Base-by-base conservation (phyloP, 495 filamentous ascomycete species). In the Penicillium cataractarum region DNA sequence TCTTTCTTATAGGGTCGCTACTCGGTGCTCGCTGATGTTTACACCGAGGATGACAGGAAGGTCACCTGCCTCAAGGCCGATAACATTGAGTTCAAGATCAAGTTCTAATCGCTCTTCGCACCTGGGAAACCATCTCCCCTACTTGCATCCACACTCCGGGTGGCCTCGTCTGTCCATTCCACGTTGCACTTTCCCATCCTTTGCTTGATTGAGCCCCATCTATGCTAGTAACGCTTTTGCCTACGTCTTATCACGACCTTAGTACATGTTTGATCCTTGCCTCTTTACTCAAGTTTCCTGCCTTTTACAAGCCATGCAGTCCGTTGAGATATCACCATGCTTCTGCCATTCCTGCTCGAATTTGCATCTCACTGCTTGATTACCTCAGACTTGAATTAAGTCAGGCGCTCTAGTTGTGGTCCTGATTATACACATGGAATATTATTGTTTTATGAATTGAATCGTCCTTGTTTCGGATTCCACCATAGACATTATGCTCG, bases 11-110 rank as follows among this genome's bases (percentile, higher is more conserved):
- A 97, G 93, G 95, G 95, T 72, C 91, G 84, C 70, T 99, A 97
- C 83, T 88, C 83, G 31, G 95, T 98, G 42, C 74, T 85, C 15
- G 95, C 94, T 48, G 90, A 99, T 74, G 96, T 93, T 53, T 88
- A 84, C 73, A 90, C 82, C 64, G 76, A 77, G 26, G 88, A 94
- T 53, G 77, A 82, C 37, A 75, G 83, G 51, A 85, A 85, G 66
- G 88, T 99, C 61, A 94, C 92, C 56, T 99, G 95, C 75, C 78
- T 99, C 60, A 85, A 86, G 51, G 92, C 91, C 8, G 53, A 72
- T 12, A 65, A 78, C 55, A 78, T 82, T 42, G 50, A 74, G 55
- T 79, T 81, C 61, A 67, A 75, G 35, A 32, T 57, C 15, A 50
- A 63, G 35, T 54, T 59, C 24, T 70, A 58, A 61, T 62, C 29